Evolutionary conservation across 2,329 filamentous ascomycete genomes (phyloP).

Genomic region (Aphanoascus verrucosus): DNA sequence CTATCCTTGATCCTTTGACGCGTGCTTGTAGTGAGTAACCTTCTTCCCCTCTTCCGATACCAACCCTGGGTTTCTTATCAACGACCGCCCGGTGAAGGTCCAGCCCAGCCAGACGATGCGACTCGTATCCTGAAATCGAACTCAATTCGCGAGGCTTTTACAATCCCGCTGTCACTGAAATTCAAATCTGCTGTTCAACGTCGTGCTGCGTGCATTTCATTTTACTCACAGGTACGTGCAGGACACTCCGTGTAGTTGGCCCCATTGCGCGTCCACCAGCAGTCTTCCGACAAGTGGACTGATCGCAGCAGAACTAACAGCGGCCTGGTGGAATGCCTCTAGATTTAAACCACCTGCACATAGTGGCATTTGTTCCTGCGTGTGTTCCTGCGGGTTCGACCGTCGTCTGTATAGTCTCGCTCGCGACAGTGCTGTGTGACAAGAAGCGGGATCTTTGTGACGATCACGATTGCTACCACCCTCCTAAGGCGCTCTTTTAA

Average conservation of each 20-base stretch:
- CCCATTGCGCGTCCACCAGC: not conserved
- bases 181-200: too few relatives aligned
- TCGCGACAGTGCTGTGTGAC: not conserved
- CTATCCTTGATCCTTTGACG: not conserved
- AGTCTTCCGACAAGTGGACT: not conserved
- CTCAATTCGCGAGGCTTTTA: too few relatives aligned
- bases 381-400: not conserved
- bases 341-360: not conserved
- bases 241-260: too few relatives aligned
- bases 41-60: slow-evolving; percentile 1
- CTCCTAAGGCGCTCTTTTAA: not conserved
- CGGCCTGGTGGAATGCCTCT: not conserved
- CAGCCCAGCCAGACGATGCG: not conserved
- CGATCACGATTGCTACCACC: not conserved
- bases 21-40: not conserved
- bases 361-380: not conserved
- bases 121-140: not conserved
- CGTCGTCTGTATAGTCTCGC: not conserved
- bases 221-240: too few relatives aligned
- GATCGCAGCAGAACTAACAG: not conserved
- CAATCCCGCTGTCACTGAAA: too few relatives aligned
- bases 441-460: not conserved
- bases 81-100: not conserved
- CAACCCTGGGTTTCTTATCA: not conserved
- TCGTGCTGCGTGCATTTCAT: too few relatives aligned